Conservation (phyloP, 1,284 basidiomycete species). For the Ustilago cynodontis region DNA sequence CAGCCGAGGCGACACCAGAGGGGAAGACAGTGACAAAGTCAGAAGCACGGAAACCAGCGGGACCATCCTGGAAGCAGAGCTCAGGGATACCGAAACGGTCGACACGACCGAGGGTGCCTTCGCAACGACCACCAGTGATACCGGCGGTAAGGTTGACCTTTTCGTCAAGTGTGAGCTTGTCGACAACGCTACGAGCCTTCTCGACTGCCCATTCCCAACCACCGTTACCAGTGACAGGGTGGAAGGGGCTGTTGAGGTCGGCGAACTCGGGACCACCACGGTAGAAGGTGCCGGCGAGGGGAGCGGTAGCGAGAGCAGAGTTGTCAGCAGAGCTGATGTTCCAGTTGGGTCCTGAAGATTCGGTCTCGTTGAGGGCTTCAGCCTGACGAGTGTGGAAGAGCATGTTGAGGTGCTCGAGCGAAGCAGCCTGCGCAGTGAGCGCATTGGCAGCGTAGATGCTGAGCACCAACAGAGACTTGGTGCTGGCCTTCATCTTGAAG, state of each 20-base stretch:
- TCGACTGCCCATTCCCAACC: slow-evolving; percentile 45
- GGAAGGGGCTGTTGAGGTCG: slow-evolving; percentile 37
- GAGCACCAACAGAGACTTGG: slow-evolving; percentile 39
- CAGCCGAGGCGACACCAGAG: slow-evolving; percentile 44
- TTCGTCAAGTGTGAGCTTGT: slow-evolving; percentile 46
- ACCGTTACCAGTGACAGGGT: slow-evolving; percentile 39
- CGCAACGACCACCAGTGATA: slow-evolving; percentile 34
- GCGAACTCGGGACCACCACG: slow-evolving; percentile 38
- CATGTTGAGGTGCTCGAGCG: slow-evolving; percentile 33
- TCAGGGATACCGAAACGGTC: slow-evolving; percentile 47
- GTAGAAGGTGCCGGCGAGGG: slow-evolving; percentile 37
- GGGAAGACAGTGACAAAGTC: slow-evolving; percentile 53
- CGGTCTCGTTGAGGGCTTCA: slow-evolving; percentile 15
- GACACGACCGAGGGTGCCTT: slow-evolving; percentile 40
- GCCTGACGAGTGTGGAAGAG: slow-evolving; percentile 28
- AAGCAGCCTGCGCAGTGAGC: slow-evolving; percentile 30
- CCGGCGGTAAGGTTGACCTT: slow-evolving; percentile 52
- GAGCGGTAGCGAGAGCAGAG: slow-evolving; percentile 32
- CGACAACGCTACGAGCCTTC: slow-evolving; percentile 35
- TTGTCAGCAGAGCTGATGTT: slow-evolving; percentile 42
- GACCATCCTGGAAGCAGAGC: slow-evolving; percentile 53
- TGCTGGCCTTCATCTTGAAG: slow-evolving; percentile 23
- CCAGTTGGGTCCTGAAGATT: slow-evolving; percentile 14
- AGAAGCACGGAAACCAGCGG: slow-evolving; percentile 44
- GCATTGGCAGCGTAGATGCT: slow-evolving; percentile 35